A percentile compares a stretch with the other conserved stretches of the same genome.
Evolutionary conservation across 2,329 filamentous ascomycete species (phyloP).

Genomic region (Cladobotryum protrusum): DNA sequence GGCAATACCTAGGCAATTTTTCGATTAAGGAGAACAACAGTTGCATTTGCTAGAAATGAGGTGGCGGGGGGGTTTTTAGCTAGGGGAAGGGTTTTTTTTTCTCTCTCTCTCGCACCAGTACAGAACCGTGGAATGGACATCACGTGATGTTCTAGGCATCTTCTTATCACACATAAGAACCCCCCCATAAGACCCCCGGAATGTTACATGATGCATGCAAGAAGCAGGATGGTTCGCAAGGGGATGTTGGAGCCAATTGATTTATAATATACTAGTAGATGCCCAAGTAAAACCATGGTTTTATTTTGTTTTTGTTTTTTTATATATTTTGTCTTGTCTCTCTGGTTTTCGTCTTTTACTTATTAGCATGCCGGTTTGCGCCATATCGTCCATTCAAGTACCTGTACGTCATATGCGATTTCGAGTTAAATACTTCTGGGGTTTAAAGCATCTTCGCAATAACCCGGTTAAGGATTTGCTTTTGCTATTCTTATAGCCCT

Average conservation of each 20-base stretch:
- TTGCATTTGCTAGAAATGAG: slow-evolving; percentile 22
- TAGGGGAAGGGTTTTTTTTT: not conserved
- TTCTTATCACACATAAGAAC: not conserved
- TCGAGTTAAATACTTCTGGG: not conserved
- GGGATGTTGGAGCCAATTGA: no score
- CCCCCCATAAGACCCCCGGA: not conserved
- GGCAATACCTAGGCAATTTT: slow-evolving; percentile 23
- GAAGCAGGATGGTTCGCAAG: not conserved
- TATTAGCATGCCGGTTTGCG: no score
- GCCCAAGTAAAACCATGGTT: no score
- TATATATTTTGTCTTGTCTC: no score
- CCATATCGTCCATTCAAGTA: no score
- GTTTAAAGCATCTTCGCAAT: not conserved
- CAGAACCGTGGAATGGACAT: not conserved
- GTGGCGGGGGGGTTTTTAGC: slow-evolving; percentile 23
- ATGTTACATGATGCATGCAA: slow-evolving; percentile 3
- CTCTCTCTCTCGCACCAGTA: no score
- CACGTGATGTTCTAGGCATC: slow-evolving; percentile 3
- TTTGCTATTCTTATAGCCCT: slow-evolving; percentile 1
- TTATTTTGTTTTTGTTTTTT: no score
- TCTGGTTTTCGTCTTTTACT: no score
- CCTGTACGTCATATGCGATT: not conserved
- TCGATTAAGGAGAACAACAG: slow-evolving; percentile 26
- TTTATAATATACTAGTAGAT: no score
- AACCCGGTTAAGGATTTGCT: not conserved